These are phyloP conservation scores for Boletus rex-veris DNA, from an alignment of 768 basidiomycete genomes.

Conservation along the genomic window DNA sequence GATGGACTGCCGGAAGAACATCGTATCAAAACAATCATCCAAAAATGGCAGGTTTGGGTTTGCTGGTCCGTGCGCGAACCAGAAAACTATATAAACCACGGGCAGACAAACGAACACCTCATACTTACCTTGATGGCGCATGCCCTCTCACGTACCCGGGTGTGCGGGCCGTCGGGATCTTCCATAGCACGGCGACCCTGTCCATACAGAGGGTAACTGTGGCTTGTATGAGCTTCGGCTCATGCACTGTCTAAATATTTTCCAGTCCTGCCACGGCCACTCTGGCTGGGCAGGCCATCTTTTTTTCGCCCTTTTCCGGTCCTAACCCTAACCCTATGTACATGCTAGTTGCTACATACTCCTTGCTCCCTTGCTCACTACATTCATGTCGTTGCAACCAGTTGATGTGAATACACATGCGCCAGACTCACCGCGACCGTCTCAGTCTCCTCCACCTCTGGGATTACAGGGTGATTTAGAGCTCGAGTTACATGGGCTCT, in stretches of 20 bases:
- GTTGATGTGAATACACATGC: constrained; percentile 10
- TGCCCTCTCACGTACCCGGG: constrained; percentile 47
- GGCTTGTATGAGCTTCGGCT: constrained; percentile 60
- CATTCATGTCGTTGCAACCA: constrained; percentile 13
- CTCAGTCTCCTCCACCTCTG: constrained; percentile 67
- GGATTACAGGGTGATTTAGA: constrained; percentile 74
- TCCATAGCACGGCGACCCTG: constrained; percentile 56
- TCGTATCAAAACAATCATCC: too few species aligned
- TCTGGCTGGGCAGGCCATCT: constrained; percentile 47
- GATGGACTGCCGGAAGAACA: neutral
- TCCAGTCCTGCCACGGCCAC: constrained; percentile 61
- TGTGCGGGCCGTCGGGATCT: constrained; percentile 52
- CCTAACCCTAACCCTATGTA: constrained; percentile 40
- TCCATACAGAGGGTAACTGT: constrained; percentile 42
- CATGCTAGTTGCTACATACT: neutral
- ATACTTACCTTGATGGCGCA: constrained; percentile 63
- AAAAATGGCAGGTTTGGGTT: neutral
- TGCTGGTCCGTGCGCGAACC: constrained; percentile 25
- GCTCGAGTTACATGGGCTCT: constrained; percentile 70
- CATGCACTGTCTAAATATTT: constrained; percentile 82
- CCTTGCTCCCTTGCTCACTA: too few species aligned
- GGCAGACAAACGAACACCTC: constrained; percentile 19
- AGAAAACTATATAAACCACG: constrained; percentile 28
- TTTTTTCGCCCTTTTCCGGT: constrained; percentile 16
- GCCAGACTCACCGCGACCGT: constrained; percentile 59